Percentiles rank a stretch among this genome's conserved stretches.
phyloP scores from a whole-genome alignment of 208 protist species.

The Phytomonas sp. region DNA sequence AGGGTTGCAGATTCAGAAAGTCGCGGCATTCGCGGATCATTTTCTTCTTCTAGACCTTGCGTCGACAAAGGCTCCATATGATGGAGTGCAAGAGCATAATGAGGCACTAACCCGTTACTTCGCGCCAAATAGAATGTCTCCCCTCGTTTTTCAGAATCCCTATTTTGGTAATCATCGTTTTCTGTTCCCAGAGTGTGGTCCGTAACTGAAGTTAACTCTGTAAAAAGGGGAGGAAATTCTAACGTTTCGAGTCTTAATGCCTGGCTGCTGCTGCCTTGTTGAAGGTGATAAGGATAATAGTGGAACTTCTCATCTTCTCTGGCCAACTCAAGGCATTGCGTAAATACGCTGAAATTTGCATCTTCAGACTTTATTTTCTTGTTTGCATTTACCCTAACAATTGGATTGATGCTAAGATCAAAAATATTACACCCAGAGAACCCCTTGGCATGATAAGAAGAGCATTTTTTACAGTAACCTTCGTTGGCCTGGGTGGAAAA shows the following conservation, averaged over 20 bases:
- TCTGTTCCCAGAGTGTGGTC: not conserved
- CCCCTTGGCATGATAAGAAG: not conserved
- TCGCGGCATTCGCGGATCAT: not conserved
- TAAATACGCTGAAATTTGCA: not conserved
- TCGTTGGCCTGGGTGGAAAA: not conserved
- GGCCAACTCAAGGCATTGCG: not conserved
- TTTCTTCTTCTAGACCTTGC: not conserved
- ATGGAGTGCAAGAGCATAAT: not conserved
- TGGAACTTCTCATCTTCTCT: not conserved
- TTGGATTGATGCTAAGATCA: not conserved
- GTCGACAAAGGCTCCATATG: not conserved
- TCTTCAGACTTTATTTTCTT: not conserved
- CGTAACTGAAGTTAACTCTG: not conserved
- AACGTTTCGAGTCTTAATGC: not conserved
- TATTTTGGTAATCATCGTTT: not conserved
- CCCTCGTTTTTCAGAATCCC: not conserved
- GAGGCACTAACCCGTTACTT: not conserved
- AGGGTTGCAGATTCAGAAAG: not conserved
- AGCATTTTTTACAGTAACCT: not conserved
- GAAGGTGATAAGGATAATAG: not conserved
- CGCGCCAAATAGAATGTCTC: not conserved
- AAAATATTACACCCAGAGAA: not conserved
- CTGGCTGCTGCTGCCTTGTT: not conserved
- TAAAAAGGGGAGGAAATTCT: not conserved
- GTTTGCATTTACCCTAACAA: not conserved